Evolutionary conservation across 75 land plant species (phyloP).

Genomic region (Cunninghamia lanceolata): DNA sequence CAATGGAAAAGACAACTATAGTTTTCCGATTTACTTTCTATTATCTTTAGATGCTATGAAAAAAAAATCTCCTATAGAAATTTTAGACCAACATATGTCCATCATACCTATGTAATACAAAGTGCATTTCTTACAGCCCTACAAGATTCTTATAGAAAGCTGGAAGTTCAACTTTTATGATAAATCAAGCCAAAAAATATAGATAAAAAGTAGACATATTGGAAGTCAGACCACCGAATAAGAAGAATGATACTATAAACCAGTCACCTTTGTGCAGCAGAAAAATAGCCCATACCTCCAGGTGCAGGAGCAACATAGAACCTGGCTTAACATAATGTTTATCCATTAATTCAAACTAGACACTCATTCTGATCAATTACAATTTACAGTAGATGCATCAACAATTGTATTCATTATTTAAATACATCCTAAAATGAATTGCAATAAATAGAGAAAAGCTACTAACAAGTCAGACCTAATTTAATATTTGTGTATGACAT

Average conservation of each 20-base stretch:
- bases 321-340: conserved; percentile 30
- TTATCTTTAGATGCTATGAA: background rate
- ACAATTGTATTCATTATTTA: background rate
- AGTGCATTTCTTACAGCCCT: background rate
- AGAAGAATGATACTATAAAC: background rate
- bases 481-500: background rate
- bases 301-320: conserved; percentile 76
- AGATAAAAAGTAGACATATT: background rate
- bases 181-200: background rate
- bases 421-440: background rate
- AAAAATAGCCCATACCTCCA: conserved; percentile 71
- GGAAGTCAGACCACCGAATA: background rate
- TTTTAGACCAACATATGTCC: background rate
- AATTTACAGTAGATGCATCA: background rate
- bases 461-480: background rate
- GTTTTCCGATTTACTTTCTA: background rate
- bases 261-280: conserved; percentile 72
- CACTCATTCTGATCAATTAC: background rate
- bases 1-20: background rate
- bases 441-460: background rate
- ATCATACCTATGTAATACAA: background rate
- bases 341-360: background rate
- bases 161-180: background rate
- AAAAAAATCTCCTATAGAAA: background rate
- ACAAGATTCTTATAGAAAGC: background rate